Conservation (phyloP, 1,139 yeast species). For the Wickerhamomyces sp. region DNA sequence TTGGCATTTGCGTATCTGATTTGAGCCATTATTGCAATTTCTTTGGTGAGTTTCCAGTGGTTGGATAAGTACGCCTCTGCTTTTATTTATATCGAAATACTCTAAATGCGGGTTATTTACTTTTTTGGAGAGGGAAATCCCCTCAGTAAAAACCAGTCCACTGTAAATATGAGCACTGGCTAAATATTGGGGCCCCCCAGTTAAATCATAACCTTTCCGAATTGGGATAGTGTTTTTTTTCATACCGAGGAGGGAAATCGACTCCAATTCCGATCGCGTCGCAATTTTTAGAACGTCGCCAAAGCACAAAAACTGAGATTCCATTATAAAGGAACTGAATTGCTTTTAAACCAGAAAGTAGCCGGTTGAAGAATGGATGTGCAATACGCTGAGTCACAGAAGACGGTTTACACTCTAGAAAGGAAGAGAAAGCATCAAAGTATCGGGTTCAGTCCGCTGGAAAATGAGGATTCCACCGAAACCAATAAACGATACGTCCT, state of each 20-base stretch:
- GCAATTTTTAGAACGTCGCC: not conserved
- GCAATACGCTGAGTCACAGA: conserved; percentile 13
- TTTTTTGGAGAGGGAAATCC: too few relatives aligned
- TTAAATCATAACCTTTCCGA: too few relatives aligned
- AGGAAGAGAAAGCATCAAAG: not conserved
- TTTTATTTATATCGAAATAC: not conserved
- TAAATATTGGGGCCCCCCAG: too few relatives aligned
- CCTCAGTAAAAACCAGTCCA: too few relatives aligned
- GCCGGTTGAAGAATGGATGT: conserved; percentile 3
- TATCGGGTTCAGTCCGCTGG: not conserved
- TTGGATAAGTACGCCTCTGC: too few relatives aligned
- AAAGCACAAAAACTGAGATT: not conserved
- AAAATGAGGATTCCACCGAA: not conserved
- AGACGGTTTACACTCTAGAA: conserved; percentile 5
- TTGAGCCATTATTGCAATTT: conserved; percentile 12
- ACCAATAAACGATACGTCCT: conserved; percentile 30
- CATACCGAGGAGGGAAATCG: not conserved
- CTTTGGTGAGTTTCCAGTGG: not conserved
- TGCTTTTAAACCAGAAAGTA: too few relatives aligned
- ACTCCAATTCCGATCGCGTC: not conserved
- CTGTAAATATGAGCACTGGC: too few relatives aligned
- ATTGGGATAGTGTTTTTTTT: not conserved
- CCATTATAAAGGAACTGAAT: not conserved
- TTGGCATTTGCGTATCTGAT: conserved; percentile 10
- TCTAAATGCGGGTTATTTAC: too few relatives aligned